Evolutionary conservation across 192 early-diverging fungal genomes (phyloP).

Genomic region (Coemansia brasiliensis): DNA sequence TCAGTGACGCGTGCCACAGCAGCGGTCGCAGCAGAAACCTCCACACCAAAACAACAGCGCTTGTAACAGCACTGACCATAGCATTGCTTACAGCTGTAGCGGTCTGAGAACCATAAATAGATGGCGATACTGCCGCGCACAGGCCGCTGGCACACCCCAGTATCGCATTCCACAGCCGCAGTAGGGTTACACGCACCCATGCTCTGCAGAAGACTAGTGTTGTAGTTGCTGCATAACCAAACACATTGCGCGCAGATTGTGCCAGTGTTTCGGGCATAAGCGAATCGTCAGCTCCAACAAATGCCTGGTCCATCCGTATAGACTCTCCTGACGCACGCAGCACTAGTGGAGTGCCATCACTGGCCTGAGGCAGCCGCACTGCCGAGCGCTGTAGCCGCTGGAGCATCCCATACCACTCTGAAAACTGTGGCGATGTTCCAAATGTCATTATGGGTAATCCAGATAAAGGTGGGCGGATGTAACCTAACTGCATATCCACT

Average conservation of each 20-base stretch:
- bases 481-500: slow-evolving; percentile 41
- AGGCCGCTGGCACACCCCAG: background rate
- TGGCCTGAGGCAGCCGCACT: slow-evolving; percentile 35
- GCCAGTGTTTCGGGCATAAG: background rate
- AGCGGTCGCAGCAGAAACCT: slow-evolving; percentile 6
- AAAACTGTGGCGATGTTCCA: slow-evolving; percentile 12
- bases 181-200: background rate
- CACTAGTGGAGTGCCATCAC: slow-evolving; percentile 46
- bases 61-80: background rate
- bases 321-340: slow-evolving; percentile 10
- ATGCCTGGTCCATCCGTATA: slow-evolving; percentile 1
- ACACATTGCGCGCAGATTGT: background rate
- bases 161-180: slow-evolving; percentile 3
- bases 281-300: background rate
- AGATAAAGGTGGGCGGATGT: background rate
- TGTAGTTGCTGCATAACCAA: background rate
- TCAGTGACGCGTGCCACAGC: slow-evolving; percentile 3
- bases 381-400: slow-evolving; percentile 26
- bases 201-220: background rate
- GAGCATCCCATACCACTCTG: slow-evolving; percentile 53
- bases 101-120: background rate
- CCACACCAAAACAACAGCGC: background rate
- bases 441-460: slow-evolving; percentile 1
- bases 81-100: background rate
- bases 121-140: background rate